Percentiles rank a stretch among this genome's conserved stretches.
phyloP scores from a whole-genome alignment of 192 early-diverging fungal species.

The Rhizophagus sp. region DNA sequence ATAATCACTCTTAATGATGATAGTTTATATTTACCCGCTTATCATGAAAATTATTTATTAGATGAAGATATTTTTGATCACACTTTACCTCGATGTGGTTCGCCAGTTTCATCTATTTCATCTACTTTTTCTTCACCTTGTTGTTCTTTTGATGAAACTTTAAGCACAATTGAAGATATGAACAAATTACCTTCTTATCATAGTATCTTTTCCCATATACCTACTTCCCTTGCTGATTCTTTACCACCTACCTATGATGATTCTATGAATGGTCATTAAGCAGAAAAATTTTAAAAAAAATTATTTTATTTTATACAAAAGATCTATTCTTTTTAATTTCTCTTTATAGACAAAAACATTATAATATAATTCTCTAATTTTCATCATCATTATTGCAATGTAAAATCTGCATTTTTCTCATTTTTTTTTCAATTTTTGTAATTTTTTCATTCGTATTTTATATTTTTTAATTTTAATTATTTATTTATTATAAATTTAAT shows the following conservation, averaged over 20 bases:
- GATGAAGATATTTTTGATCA: not conserved
- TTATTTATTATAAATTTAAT: no score
- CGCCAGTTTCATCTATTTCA: not conserved
- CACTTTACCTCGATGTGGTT: not conserved
- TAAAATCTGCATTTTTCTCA: no score
- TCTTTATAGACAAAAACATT: no score
- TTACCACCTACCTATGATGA: not conserved
- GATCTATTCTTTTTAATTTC: no score
- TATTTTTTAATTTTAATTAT: no score
- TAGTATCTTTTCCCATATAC: not conserved
- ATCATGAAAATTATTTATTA: not conserved
- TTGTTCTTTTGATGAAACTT: not conserved
- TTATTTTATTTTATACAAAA: no score
- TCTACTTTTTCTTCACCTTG: not conserved
- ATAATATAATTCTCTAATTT: no score
- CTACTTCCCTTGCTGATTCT: not conserved
- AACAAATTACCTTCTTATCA: not conserved
- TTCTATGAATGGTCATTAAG: not conserved
- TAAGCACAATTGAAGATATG: not conserved
- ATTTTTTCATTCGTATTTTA: no score
- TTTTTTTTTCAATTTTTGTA: no score
- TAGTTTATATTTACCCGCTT: conserved; percentile 1
- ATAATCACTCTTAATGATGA: conserved; percentile 32
- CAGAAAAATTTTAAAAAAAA: no score
- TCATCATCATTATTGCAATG: no score